Base-by-base conservation (phyloP, 192 early-diverging fungal genomes). In the Coemansia sp. region DNA sequence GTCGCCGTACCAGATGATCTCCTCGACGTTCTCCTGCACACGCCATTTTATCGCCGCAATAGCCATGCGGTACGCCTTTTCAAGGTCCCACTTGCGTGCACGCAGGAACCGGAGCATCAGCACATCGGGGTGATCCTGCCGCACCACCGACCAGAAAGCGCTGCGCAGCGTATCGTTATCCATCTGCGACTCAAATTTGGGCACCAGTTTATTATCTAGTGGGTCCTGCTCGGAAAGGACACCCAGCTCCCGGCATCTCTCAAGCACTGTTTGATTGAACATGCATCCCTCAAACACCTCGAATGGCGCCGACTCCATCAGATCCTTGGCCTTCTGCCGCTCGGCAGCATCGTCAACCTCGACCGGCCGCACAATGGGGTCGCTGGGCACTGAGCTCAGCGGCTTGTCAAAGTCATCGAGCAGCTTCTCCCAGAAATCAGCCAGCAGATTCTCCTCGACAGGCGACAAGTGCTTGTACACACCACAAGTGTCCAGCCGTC, bases 51-150 rank as follows among this genome's bases (percentile, higher is more conserved):
- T 52, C 5, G 83, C 78, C 10, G 80, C 73, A 14, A 85, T 48
- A 13, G 84, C 51, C 92, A 93, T 92, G 11, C 58, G 67, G 28
- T 86, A 77, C 3, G 92, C 86, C 57, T 78, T 82, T 33, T 83
- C 66, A 5, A 88, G 58, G 50, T 94, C 84, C 90, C 91, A 96
- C 55, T 94, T 94, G 28, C 93, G 77, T 13, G 92, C 93, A 27
- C 92, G 77, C 36, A 94, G 68, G 64, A 90, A 94, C 32, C 92
- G 77, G 36, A 92, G 78, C 15, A 88, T 30, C 28, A 90, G 57
- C 9, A 81, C 61, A 64, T 94, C 91, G 17, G 84, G 85, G 40
- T 88, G 80, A 50, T 89, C 85, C 38, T 68, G 75, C 27, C 71
- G 77, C 9, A 85, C 64, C 34, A 81, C 75, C 13, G 72, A 55